Conservation (phyloP, 768 basidiomycete species). For the Agrocybe praecox region DNA sequence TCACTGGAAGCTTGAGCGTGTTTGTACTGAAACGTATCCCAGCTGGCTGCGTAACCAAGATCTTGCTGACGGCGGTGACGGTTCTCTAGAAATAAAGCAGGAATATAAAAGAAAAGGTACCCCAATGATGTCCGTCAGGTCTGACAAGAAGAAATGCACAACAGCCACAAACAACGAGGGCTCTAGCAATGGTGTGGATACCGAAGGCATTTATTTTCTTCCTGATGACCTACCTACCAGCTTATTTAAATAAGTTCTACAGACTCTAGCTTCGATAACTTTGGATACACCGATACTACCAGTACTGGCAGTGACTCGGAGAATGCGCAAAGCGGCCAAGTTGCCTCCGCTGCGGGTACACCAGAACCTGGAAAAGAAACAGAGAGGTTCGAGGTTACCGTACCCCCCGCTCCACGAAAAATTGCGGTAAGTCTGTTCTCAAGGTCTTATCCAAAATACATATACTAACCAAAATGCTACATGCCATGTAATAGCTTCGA, state of each 20-base stretch:
- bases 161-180: too few species aligned
- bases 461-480: too few species aligned
- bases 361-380: too few species aligned
- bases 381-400: too few species aligned
- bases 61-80: not conserved
- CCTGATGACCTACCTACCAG: not conserved
- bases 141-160: too few species aligned
- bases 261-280: not conserved
- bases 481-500: too few species aligned
- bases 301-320: not conserved
- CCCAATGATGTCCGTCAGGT: too few species aligned
- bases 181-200: not conserved
- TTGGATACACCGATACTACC: not conserved
- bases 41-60: not conserved
- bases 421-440: too few species aligned
- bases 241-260: not conserved
- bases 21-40: not conserved
- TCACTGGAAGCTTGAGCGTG: not conserved
- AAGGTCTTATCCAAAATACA: too few species aligned
- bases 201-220: not conserved
- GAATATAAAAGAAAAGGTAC: not conserved
- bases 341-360: too few species aligned
- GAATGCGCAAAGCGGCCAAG: too few species aligned
- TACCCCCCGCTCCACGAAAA: too few species aligned
- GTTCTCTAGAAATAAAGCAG: not conserved